Conservation (phyloP, 257 asterid genomes). For the Solanum corneliomulleri region DNA sequence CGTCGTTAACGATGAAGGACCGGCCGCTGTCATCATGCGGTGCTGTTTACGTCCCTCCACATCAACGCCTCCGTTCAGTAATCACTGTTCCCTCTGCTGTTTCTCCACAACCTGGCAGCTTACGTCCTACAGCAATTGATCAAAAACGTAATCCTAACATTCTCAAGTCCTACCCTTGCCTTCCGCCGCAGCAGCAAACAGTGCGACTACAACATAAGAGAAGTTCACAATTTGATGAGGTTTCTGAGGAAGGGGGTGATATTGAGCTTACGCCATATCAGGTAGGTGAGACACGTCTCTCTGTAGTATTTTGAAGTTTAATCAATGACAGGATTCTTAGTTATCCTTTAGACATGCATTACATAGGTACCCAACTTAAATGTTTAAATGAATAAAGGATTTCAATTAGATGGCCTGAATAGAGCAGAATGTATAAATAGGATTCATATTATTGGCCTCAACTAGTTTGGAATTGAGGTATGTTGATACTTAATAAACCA, state of each 20-base stretch:
- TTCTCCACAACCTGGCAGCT: neutral
- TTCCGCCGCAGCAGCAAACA: conserved; percentile 30
- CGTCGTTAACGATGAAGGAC: conserved; percentile 41
- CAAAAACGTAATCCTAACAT: conserved; percentile 18
- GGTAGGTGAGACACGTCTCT: conserved; percentile 8
- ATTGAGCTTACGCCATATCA: conserved; percentile 31
- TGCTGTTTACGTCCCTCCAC: conserved; percentile 63
- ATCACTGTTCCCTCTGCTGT: conserved; percentile 15
- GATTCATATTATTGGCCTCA: neutral
- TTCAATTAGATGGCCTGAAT: neutral
- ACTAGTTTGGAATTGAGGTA: neutral
- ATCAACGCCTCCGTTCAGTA: conserved; percentile 49
- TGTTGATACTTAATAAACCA: neutral
- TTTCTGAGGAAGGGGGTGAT: conserved; percentile 25
- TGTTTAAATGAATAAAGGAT: neutral
- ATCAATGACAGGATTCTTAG: neutral
- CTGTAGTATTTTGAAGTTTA: neutral
- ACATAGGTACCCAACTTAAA: neutral
- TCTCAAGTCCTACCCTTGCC: conserved; percentile 26
- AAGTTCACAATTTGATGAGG: conserved; percentile 19
- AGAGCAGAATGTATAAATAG: neutral
- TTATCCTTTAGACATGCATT: neutral
- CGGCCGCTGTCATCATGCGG: conserved; percentile 38
- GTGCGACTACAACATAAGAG: conserved; percentile 21
- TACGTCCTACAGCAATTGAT: neutral